Evolutionary conservation across 2,329 filamentous ascomycete genomes (phyloP), one percentile per base, ranked within the genome.

Genomic region (Aspergillus amoenus): DNA sequence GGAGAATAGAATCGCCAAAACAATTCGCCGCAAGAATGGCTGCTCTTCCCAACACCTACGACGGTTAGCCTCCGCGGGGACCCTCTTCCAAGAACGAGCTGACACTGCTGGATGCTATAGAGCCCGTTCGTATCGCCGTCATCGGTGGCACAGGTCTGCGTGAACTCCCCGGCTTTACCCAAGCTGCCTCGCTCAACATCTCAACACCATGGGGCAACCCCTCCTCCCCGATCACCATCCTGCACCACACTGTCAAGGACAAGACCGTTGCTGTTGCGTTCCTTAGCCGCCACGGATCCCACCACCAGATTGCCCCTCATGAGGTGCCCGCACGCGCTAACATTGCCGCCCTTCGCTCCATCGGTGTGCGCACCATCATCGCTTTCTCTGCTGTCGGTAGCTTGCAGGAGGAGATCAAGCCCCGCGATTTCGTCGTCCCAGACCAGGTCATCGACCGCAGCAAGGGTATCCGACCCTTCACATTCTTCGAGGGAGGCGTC

Each of bases 371-470:
- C 69, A 90, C 87, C 72, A 85, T 97, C 73, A 90, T 99, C 71
- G 92, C 93, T 62, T 99, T 99, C 81, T 93, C 89, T 63, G 94
- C 94, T 48, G 94, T 99, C 56, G 94, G 94, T 61, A 93, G 89
- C 69, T 80, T 99, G 72, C 91, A 89, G 73, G 94, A 97, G 79
- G 85, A 91, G 70, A 93, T 99, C 75, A 91, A 90, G 78, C 94
- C 94, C 43, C 89, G 94, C 78, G 94, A 99, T 80, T 99, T 99
- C 75, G 90, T 97, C 51, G 84, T 99, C 12, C 94, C 93, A 0
- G 92, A 97, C 77, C 94, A 99, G 80, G 85, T 96, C 74, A 97
- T 97, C 73, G 94, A 99, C 79, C 90, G 93, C 61, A 97, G 93
- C 65, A 97, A 97, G 84, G 94, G 93, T 53, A 82, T 96, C 61